Evolutionary conservation across 768 basidiomycete genomes (phyloP), one percentile per base, ranked within the genome.

Genomic region (Mycena rebaudengoi): DNA sequence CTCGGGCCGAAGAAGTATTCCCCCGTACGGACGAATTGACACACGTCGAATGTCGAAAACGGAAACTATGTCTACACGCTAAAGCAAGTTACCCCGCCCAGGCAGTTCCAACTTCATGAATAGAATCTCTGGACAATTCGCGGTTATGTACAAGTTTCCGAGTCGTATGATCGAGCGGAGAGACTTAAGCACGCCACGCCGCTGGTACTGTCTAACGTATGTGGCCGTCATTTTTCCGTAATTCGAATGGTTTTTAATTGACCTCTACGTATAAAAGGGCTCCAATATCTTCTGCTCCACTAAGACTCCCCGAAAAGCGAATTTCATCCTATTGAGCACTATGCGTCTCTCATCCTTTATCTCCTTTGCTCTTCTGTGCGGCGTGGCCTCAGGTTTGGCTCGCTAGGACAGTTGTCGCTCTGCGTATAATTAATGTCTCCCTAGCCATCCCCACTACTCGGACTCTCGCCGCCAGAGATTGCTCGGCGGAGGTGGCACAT

Each of bases 401-500:
- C 21, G 6, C 29, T 14, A 11, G 2, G 14, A 49, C 11, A n/a
- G 28, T n/a, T 40, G n/a, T n/a, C n/a, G n/a, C 23, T 39, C 35
- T 43, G 11, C 28, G 32, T 33, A 30, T 26, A 32, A 16, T n/a
- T n/a, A 28, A 16, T 46, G 40, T 28, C 7, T 46, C 11, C 53
- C 20, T 50, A 71, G 68, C 68, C n/a, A 41, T 65, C 4, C 68
- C 65, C 7, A 50, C 53, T 37, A 21, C 30, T n/a, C n/a, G n/a
- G n/a, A n/a, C n/a, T 18, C 53, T 40, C 25, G 40, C 48, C 8
- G 39, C 53, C 16, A 41, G 48, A 37, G 71, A 72, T 20, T 73
- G 72, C 63, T 72, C 72, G 14, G 71, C 72, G n/a, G 72, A 70
- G 57, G 59, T 62, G 11, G 61, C 61, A 12, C 12, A 39, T 12